Percentiles rank a stretch among this genome's conserved stretches.
Conservation (phyloP, 768 basidiomycete species). For the Boletus insuetus region DNA sequence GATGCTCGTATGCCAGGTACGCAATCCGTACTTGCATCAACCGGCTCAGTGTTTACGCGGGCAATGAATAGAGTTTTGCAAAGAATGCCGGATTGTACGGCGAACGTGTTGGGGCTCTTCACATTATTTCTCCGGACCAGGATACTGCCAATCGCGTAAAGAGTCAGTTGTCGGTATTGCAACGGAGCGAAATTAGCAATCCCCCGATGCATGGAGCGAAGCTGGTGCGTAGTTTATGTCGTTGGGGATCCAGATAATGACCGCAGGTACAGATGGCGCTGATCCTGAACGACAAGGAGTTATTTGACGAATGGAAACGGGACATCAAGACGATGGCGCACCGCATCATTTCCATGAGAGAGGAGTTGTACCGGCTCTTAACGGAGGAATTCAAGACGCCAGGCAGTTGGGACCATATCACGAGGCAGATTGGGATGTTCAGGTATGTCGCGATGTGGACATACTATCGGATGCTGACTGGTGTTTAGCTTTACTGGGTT, state of each 20-base stretch:
- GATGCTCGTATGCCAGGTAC: constrained; percentile 84
- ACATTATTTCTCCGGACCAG: constrained; percentile 62
- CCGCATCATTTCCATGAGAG: constrained; percentile 85
- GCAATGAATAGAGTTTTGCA: constrained; percentile 75
- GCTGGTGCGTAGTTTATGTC: constrained; percentile 49
- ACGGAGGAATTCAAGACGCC: constrained; percentile 77
- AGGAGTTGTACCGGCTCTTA: constrained; percentile 69
- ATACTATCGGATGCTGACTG: constrained; percentile 9
- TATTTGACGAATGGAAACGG: constrained; percentile 86
- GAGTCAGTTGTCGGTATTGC: constrained; percentile 88
- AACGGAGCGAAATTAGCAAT: constrained; percentile 94
- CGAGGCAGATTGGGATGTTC: constrained; percentile 97
- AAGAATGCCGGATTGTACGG: constrained; percentile 96
- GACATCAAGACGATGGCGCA: constrained; percentile 84
- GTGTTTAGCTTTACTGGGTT: constrained; percentile 78
- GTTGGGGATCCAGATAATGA: not conserved
- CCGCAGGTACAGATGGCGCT: constrained; percentile 54
- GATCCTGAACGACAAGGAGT: constrained; percentile 69
- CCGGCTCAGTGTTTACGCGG: constrained; percentile 9
- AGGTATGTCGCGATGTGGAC: constrained; percentile 47
- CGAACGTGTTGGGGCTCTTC: constrained; percentile 92
- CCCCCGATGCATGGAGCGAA: constrained; percentile 91
- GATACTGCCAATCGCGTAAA: constrained; percentile 72
- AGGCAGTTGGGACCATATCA: constrained; percentile 94
- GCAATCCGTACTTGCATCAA: not conserved